These are phyloP conservation scores for Pyrrhoderma lamaoense DNA, from an alignment of 1,284 basidiomycete species.

Conservation along the genomic window DNA sequence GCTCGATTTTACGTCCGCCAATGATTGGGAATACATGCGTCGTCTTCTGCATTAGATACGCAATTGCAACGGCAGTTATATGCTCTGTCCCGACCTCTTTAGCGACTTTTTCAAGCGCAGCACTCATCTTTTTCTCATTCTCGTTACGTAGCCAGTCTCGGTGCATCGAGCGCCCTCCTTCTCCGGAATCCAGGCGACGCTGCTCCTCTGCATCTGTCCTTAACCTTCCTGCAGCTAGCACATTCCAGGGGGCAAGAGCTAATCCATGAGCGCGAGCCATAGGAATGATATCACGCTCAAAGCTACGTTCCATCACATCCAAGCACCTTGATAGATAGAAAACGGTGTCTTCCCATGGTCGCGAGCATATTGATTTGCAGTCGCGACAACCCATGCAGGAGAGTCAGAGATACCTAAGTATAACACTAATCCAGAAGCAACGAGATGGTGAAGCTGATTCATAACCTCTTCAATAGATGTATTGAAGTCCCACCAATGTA, in stretches of 20 bases:
- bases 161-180: slow-evolving; percentile 15
- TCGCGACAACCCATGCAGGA: slow-evolving; percentile 35
- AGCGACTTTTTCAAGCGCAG: slow-evolving; percentile 24
- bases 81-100: slow-evolving; percentile 26
- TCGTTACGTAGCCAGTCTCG: slow-evolving; percentile 18
- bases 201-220: slow-evolving; percentile 19
- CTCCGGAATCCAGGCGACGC: slow-evolving; percentile 19
- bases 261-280: slow-evolving; percentile 31
- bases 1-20: slow-evolving; percentile 25
- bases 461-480: slow-evolving; percentile 52
- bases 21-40: slow-evolving; percentile 24
- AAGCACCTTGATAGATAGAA: slow-evolving; percentile 46
- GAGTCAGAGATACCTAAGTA: slow-evolving; percentile 39
- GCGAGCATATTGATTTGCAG: slow-evolving; percentile 32
- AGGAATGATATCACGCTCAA: slow-evolving; percentile 48
- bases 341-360: slow-evolving; percentile 42
- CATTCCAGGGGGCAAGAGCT: slow-evolving; percentile 27
- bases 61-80: slow-evolving; percentile 20
- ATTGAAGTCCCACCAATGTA: slow-evolving; percentile 49
- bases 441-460: slow-evolving; percentile 39
- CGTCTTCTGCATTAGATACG: slow-evolving; percentile 17
- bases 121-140: slow-evolving; percentile 10
- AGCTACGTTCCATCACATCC: slow-evolving; percentile 39
- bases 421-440: slow-evolving; percentile 39
- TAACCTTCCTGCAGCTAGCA: slow-evolving; percentile 24